Percentiles rank a stretch among this genome's conserved stretches.
These are phyloP conservation scores for Omphalotus guepiniiformis DNA, from an alignment of 768 basidiomycete genomes.

Conservation along the genomic window DNA sequence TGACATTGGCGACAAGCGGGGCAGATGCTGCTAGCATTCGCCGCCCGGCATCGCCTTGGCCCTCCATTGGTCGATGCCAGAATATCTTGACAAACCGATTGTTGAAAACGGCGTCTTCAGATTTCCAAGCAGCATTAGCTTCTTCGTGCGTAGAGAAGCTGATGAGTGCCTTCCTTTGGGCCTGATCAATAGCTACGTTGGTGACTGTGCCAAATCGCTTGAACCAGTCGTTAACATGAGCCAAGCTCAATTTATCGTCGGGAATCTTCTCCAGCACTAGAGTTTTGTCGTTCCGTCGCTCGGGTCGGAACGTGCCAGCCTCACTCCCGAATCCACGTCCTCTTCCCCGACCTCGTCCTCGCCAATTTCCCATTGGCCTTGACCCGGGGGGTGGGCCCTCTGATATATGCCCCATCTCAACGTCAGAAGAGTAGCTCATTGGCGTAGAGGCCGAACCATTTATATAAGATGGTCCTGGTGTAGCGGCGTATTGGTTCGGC, in stretches of 20 bases:
- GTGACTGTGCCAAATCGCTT: conserved; percentile 89
- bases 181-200: conserved; percentile 83
- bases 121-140: conserved; percentile 87
- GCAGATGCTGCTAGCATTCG: conserved; percentile 82
- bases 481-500: not conserved
- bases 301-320: conserved; percentile 59
- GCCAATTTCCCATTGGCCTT: conserved; percentile 16
- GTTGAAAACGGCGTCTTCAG: conserved; percentile 90
- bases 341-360: conserved; percentile 33
- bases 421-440: conserved; percentile 17
- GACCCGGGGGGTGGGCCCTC: conserved; percentile 22
- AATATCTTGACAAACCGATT: conserved; percentile 95
- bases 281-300: conserved; percentile 69
- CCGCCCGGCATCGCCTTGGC: conserved; percentile 76
- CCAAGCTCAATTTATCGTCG: conserved; percentile 71
- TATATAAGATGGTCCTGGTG: conserved; percentile 2
- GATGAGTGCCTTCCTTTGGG: conserved; percentile 75
- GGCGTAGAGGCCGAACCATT: not conserved
- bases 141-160: conserved; percentile 82
- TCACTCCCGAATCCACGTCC: conserved; percentile 44
- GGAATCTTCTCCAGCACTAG: conserved; percentile 96
- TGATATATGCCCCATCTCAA: conserved; percentile 33
- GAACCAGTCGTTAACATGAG: conserved; percentile 84
- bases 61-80: conserved; percentile 93
- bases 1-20: conserved; percentile 51